Base-by-base conservation (phyloP, 2,329 filamentous ascomycete genomes). In the Aureobasidium sp. region DNA sequence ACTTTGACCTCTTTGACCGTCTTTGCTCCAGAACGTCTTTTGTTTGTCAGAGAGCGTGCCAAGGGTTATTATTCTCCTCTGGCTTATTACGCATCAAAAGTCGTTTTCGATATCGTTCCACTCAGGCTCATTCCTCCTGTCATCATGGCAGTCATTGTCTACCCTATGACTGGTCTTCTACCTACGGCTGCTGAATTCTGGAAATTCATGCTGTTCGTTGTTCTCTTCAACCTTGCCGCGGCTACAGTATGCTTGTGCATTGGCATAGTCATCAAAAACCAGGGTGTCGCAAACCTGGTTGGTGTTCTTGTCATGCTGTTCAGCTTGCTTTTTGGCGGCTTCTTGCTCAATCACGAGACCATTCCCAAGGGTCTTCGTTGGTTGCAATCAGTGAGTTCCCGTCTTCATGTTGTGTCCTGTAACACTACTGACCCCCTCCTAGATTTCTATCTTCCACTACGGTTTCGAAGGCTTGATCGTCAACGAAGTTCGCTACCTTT, bases 291-390 rank as follows among this genome's bases (percentile, higher is more conserved):
- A 55, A 97, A 95, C 74, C 75, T 99, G 65, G 89, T 99, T 63
- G 94, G 93, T 59, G 95, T 92, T 68, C 77, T 99, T 68, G 91
- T 97, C 55, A 99, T 99, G 94, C 81, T 99, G 9, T 99, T 99
- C 80, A 96, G 90, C 72, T 78, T 99, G 64, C 82, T 99, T 10
- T 97, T 99, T 74, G 93, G 92, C 0, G 94, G 94, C 62, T 86
- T 99, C 63, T 81, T 99, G 62, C 84, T 99, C 64, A 99, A 99
- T 74, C 91, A 96, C 72, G 87, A 97, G 73, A 91, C 90, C 34
- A 97, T 97, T 59, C 94, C 94, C 1, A 81, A 84, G 54, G 85
- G 90, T 2, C 89, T 93, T 2, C 76, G 91, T 65, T 99, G 94
- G 94, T 77, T 99, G 57, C 94, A 99, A 79, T 85, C 84, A 54